Evolutionary conservation across 2,329 filamentous ascomycete species (phyloP).

Genomic region (Camillea tinctor): DNA sequence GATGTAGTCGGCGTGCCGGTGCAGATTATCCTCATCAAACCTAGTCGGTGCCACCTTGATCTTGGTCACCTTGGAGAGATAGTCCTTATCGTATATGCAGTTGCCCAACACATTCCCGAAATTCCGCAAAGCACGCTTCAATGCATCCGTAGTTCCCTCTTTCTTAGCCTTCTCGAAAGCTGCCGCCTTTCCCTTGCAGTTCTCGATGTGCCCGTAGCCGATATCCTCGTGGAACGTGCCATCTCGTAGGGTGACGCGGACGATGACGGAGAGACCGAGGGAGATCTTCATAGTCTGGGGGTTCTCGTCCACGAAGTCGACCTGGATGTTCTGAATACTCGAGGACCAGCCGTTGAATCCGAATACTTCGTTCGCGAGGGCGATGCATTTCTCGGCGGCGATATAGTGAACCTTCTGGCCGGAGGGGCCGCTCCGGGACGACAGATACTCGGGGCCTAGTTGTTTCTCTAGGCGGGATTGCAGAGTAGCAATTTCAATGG

Average conservation of each 20-base stretch:
- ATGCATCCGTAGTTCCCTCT: constrained; percentile 89
- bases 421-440: constrained; percentile 76
- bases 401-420: constrained; percentile 91
- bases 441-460: constrained; percentile 94
- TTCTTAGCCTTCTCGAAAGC: constrained; percentile 99
- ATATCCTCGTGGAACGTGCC: constrained; percentile 98
- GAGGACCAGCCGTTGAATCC: constrained; percentile 70
- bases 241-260: constrained; percentile 85
- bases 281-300: constrained; percentile 74
- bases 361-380: constrained; percentile 44
- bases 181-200: constrained; percentile 89
- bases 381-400: constrained; percentile 94
- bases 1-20: constrained; percentile 76
- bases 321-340: constrained; percentile 89
- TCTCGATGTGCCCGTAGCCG: constrained; percentile 95
- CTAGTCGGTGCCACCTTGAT: constrained; percentile 76
- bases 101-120: constrained; percentile 98
- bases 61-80: constrained; percentile 84
- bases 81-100: constrained; percentile 96
- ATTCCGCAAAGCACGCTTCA: constrained; percentile 85
- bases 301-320: constrained; percentile 93
- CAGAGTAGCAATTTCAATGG: constrained; percentile 84
- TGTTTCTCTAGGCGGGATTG: constrained; percentile 87
- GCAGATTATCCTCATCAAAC: constrained; percentile 76
- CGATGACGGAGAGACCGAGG: constrained; percentile 84